Evolutionary conservation across 257 asterid species (phyloP).

Genomic region (Nicotiana attenuata): DNA sequence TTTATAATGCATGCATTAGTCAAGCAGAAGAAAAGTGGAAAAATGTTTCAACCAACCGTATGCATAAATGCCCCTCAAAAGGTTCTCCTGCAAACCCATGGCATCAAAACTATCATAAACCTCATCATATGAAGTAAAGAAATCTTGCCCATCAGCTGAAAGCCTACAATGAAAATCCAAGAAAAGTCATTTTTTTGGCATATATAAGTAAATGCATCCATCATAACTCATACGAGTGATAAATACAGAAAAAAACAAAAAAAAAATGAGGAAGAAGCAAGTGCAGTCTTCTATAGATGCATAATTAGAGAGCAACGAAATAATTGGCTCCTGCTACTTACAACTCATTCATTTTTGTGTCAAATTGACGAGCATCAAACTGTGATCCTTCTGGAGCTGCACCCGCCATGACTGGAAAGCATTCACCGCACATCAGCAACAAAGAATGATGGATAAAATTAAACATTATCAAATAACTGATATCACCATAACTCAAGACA

Average conservation of each 20-base stretch:
- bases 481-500: neutral
- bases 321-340: neutral
- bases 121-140: constrained; percentile 5
- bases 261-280: neutral
- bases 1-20: neutral
- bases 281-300: neutral
- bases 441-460: neutral
- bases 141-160: neutral
- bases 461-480: neutral
- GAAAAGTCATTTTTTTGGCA: neutral
- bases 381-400: constrained; percentile 2
- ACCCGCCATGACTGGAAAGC: neutral
- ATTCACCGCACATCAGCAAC: neutral
- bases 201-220: no score
- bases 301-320: neutral
- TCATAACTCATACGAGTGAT: neutral
- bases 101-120: constrained; percentile 5
- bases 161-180: neutral
- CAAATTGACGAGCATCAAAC: constrained; percentile 4
- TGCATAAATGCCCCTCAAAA: constrained; percentile 13
- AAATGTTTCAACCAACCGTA: neutral
- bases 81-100: constrained; percentile 12
- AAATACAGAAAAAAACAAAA: neutral
- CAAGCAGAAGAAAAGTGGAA: neutral
- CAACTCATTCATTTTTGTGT: neutral